Base-by-base conservation (phyloP, 1,284 basidiomycete species). In the Earliella scabrosa region DNA sequence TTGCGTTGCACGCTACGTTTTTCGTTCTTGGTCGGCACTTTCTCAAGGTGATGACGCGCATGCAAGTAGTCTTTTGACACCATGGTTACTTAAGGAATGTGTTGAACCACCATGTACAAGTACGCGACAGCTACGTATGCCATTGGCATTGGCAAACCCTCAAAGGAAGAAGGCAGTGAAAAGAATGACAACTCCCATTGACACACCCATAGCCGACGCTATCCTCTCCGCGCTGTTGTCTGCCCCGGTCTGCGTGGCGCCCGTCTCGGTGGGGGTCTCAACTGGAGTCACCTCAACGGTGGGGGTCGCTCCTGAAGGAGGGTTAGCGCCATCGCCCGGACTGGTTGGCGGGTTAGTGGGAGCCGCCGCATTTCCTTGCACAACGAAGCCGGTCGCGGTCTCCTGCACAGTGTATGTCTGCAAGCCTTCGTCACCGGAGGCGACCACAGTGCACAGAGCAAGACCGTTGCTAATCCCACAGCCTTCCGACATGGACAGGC, bases 361-460 rank as follows among this genome's bases (percentile, higher is more conserved):
- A 11, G 41, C 45, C 31, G 56, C 50, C 7, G 52, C 45, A 43
- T 58, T 61, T 40, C 59, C 66, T 53, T 70, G 67, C 6, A 71
- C 59, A 10, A 55, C 60, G 52, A 70, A 66, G 13, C 63, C 50
- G 1, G 31, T 18, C 31, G 58, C 68, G 20, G 65, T 61, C 59
- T 70, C 66, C 9, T 58, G 61, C 2, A 41, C 50, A 24, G 57
- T 24, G 27, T 11, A 18, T 10, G 67, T 51, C 29, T 46, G 21
- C 29, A 46, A 32, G 5, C 45, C 39, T 7, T 50, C 62, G 4
- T 45, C 52, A 9, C 35, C 58, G 40, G 45, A 46, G 23, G 41
- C 66, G 34, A 66, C 60, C 23, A 45, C 64, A 2, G 61, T 60
- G 64, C 71, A 72, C 41, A 62, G 59, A 1, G 70, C 69, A 32